These are phyloP conservation scores for Halocafeteria seosinensis DNA, from an alignment of 108 stramenopile genomes.

Conservation along the genomic window DNA sequence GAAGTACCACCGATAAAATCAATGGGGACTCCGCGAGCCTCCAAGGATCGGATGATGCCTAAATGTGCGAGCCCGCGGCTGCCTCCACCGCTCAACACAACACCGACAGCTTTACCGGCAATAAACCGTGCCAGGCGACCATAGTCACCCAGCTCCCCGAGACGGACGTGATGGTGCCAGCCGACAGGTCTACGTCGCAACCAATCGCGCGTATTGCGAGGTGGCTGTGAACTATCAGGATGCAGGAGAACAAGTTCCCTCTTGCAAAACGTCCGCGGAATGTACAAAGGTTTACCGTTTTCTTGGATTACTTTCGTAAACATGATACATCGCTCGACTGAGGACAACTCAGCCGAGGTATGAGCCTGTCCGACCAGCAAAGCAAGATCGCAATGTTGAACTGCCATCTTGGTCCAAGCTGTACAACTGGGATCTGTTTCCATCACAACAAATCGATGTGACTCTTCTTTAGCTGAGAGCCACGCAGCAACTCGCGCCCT, in stretches of 20 bases:
- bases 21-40: conserved; percentile 13
- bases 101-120: conserved; percentile 13
- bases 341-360: not conserved
- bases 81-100: conserved; percentile 24
- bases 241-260: not conserved
- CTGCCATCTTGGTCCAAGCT: not conserved
- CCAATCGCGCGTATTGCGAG: not conserved
- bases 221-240: not conserved
- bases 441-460: not conserved
- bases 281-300: not conserved
- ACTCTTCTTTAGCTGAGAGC: not conserved
- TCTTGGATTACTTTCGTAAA: not conserved
- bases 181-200: not conserved
- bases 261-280: not conserved
- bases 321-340: not conserved
- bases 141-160: not conserved
- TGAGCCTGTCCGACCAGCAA: not conserved
- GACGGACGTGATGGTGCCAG: not conserved
- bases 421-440: not conserved
- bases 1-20: conserved; percentile 21
- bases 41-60: conserved; percentile 14
- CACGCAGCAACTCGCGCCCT: not conserved
- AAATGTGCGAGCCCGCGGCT: conserved; percentile 20
- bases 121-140: conserved; percentile 11
- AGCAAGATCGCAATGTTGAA: not conserved